Base-by-base conservation (phyloP, 164 flowering plant species). In the Magnolia sinica region DNA sequence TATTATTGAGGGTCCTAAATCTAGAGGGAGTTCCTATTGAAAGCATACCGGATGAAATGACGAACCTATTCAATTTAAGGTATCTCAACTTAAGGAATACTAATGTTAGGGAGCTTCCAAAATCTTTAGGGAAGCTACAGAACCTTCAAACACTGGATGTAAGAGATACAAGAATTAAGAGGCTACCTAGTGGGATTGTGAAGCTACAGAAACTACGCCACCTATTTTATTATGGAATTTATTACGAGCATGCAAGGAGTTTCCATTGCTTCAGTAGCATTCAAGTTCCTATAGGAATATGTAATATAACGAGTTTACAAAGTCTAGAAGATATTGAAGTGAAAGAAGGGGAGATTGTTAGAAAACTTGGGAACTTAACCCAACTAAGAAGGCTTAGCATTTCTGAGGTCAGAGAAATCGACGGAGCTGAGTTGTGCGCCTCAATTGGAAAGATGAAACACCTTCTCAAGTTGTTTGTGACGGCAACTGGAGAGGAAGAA, bases 111-210 rank as follows among this genome's bases (percentile, higher is more conserved):
- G n/a, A 14, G 18, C 71, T 68, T 14, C 71, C 71, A 1, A 18
- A 68, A 16, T 31, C 49, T 31, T 11, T 68, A 16, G 71, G 2
- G 6, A 68, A 19, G 50, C 71, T 68, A 10, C 13, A 16, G 50
- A 68, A 68, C 71, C 50, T 68, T 13, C 7, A 68, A 18, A 68
- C 71, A 2, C 18, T 68, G 71, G 71, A 68, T 29, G n/a, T 31
- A 4, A 68, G 71, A 19, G 45, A 68, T 7, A 24, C 71, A 10
- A 13, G 27, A 8, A 31, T 68, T 10, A 16, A 7, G 22, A 68
- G 0, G 71, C 50, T 68, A 31, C 71, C 71, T 19, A 29, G 7
- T 14, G 29, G 50, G 18, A 19, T 31, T 3, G 19, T 24, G 31
- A 16, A 68, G 19, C 37, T 68, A 19, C 11, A 4, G n/a, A 68